Percentiles rank a stretch among this genome's conserved stretches.
These are phyloP conservation scores for Fusarium coicis DNA, from an alignment of 2,329 filamentous ascomycete species.

Conservation along the genomic window DNA sequence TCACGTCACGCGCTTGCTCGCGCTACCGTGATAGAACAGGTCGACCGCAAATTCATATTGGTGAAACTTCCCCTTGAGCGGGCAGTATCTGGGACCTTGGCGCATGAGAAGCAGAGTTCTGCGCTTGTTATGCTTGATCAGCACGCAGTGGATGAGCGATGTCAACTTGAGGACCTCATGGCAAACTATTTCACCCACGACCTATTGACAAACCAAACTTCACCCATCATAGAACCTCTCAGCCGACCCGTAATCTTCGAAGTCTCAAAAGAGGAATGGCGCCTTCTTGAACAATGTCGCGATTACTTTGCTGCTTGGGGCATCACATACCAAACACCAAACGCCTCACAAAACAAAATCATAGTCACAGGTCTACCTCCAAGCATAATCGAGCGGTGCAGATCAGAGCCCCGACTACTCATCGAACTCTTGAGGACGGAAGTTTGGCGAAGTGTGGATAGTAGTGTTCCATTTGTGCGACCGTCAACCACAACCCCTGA, in stretches of 20 bases:
- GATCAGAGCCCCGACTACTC: slow-evolving; percentile 75
- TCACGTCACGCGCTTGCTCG: slow-evolving; percentile 69
- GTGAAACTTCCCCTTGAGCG: slow-evolving; percentile 61
- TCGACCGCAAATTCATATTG: slow-evolving; percentile 91
- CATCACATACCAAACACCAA: slow-evolving; percentile 67
- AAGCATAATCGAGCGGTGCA: slow-evolving; percentile 80
- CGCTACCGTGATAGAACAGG: slow-evolving; percentile 79
- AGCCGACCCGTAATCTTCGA: slow-evolving; percentile 72
- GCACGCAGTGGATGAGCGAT: slow-evolving; percentile 92
- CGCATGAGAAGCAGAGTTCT: slow-evolving; percentile 49
- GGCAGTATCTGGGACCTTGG: neutral
- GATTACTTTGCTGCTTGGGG: slow-evolving; percentile 79
- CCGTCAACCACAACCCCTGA: slow-evolving; percentile 8
- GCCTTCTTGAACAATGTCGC: slow-evolving; percentile 65
- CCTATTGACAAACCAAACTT: neutral
- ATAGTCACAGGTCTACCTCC: slow-evolving; percentile 72
- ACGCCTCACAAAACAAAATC: slow-evolving; percentile 47
- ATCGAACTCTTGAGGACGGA: slow-evolving; percentile 80
- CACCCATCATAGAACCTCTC: slow-evolving; percentile 52
- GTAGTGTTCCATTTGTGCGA: slow-evolving; percentile 32
- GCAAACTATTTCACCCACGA: slow-evolving; percentile 56
- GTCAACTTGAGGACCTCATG: slow-evolving; percentile 80
- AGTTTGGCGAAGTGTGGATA: slow-evolving; percentile 72
- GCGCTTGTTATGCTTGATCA: slow-evolving; percentile 86
- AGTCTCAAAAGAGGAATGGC: slow-evolving; percentile 68